phyloP scores from a whole-genome alignment of 805 yeast species.

The Naumovozyma castellii region DNA sequence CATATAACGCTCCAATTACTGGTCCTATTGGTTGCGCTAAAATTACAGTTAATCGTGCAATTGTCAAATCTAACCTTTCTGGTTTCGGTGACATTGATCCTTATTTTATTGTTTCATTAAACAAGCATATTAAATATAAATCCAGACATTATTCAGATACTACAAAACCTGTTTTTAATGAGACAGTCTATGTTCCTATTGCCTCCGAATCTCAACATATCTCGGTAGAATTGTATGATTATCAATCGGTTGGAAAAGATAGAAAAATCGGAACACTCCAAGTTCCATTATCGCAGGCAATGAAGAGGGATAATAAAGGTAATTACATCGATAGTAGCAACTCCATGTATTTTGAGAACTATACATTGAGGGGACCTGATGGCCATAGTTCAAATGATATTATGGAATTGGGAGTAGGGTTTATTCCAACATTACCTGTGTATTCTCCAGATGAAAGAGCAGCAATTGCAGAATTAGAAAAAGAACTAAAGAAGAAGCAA shows the following conservation, averaged over 20 bases:
- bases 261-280: slow-evolving; percentile 53
- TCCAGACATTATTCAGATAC: slow-evolving; percentile 48
- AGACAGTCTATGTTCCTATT: slow-evolving; percentile 52
- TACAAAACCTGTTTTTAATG: slow-evolving; percentile 49
- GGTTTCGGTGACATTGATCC: slow-evolving; percentile 71
- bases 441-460: slow-evolving; percentile 48
- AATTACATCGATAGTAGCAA: slow-evolving; percentile 44
- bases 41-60: slow-evolving; percentile 47
- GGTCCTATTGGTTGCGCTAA: slow-evolving; percentile 57
- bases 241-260: slow-evolving; percentile 53
- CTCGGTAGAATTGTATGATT: slow-evolving; percentile 54
- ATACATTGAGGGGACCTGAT: slow-evolving; percentile 23
- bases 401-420: slow-evolving; percentile 47
- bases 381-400: slow-evolving; percentile 42
- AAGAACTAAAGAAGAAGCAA: slow-evolving; percentile 31
- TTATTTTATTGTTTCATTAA: slow-evolving; percentile 49
- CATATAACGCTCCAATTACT: slow-evolving; percentile 34
- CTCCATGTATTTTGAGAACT: slow-evolving; percentile 25
- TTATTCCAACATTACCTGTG: slow-evolving; percentile 57
- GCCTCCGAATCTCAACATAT: slow-evolving; percentile 51
- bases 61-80: slow-evolving; percentile 43
- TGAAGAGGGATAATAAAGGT: slow-evolving; percentile 35
- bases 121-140: slow-evolving; percentile 47
- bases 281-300: slow-evolving; percentile 39
- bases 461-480: slow-evolving; percentile 37